Evolutionary conservation across 2,329 filamentous ascomycete genomes (phyloP).

Genomic region (Colletotrichum sojae): DNA sequence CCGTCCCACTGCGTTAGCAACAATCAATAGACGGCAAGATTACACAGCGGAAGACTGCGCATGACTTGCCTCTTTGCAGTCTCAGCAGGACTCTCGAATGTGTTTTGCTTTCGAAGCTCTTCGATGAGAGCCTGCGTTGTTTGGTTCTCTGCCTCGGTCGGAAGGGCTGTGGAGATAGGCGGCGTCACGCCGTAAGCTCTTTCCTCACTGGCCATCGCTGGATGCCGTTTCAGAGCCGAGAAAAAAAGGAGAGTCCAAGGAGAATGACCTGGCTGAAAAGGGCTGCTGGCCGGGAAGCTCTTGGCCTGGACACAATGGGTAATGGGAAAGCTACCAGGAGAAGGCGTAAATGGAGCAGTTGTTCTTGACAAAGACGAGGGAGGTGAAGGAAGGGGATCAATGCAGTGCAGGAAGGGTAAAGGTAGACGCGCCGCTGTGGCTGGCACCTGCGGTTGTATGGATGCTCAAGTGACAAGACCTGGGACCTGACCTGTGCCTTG

Average conservation of each 20-base stretch:
- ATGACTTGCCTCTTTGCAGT: constrained; percentile 81
- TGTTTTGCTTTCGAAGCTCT: constrained; percentile 90
- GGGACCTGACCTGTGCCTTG: background rate
- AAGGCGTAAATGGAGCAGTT: too few relatives aligned
- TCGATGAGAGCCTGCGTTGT: constrained; percentile 85
- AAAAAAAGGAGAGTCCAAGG: background rate
- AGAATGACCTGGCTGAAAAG: constrained; percentile 11
- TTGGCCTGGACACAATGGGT: constrained; percentile 13
- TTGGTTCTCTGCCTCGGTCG: constrained; percentile 82
- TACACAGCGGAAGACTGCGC: background rate
- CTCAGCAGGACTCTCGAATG: constrained; percentile 88
- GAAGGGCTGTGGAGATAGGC: constrained; percentile 83
- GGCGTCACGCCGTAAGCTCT: constrained; percentile 79
- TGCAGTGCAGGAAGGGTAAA: too few relatives aligned
- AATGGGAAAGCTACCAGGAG: background rate
- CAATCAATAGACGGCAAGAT: background rate
- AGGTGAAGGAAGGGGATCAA: too few relatives aligned
- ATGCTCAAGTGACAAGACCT: too few relatives aligned
- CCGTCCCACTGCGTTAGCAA: background rate
- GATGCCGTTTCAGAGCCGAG: constrained; percentile 7
- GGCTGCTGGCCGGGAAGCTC: constrained; percentile 9
- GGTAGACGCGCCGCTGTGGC: too few relatives aligned
- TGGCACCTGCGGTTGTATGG: too few relatives aligned
- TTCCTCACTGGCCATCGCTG: constrained; percentile 55
- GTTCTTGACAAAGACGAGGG: too few relatives aligned